Percentiles rank a stretch among this genome's conserved stretches.
These are phyloP conservation scores for Nepenthes alata DNA, from an alignment of 179 eudicot species.

Conservation along the genomic window DNA sequence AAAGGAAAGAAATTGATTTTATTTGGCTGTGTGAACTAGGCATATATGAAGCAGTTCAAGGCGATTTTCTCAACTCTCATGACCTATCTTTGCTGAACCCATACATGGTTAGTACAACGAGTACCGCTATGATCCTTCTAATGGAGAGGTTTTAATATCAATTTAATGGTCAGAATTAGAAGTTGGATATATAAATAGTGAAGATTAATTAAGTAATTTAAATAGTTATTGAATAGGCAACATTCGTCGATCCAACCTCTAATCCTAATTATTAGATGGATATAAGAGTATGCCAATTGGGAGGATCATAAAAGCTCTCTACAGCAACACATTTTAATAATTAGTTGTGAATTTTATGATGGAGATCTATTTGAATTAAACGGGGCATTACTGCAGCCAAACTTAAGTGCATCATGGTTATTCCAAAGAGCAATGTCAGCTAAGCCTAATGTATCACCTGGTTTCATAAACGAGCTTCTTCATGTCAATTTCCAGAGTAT, in stretches of 20 bases:
- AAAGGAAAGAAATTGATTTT: background rate
- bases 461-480: slow-evolving; percentile 81
- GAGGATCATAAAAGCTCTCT: too few species aligned
- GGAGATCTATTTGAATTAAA: slow-evolving; percentile 2
- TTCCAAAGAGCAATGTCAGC: slow-evolving; percentile 99
- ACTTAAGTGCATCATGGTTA: slow-evolving; percentile 89
- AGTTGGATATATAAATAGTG: too few species aligned
- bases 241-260: too few species aligned
- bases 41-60: slow-evolving; percentile 57
- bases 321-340: background rate
- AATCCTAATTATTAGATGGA: too few species aligned
- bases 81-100: slow-evolving; percentile 84
- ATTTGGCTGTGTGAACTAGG: slow-evolving; percentile 34
- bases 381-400: slow-evolving; percentile 45
- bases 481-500: slow-evolving; percentile 69
- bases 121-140: too few species aligned
- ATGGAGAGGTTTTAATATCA: too few species aligned
- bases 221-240: too few species aligned
- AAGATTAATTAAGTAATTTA: too few species aligned
- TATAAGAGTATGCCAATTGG: too few species aligned
- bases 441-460: slow-evolving; percentile 57
- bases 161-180: too few species aligned
- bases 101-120: slow-evolving; percentile 51
- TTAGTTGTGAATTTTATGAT: slow-evolving; percentile 1
- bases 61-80: slow-evolving; percentile 44